phyloP scores from a whole-genome alignment of 2,329 filamentous ascomycete genomes.

The Aspergillus caelatus region DNA sequence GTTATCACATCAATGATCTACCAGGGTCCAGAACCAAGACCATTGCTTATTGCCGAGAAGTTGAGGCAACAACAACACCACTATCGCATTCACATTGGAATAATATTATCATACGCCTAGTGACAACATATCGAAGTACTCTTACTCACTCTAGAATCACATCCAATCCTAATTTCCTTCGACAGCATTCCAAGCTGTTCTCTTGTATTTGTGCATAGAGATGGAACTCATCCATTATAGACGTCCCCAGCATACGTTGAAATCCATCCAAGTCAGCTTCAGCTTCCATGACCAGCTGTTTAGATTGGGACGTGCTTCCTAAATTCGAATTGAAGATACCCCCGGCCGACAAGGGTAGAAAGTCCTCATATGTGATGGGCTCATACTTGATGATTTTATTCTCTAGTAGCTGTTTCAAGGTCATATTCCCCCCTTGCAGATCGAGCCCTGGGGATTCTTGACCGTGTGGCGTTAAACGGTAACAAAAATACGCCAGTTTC shows the following conservation, averaged over 20 bases:
- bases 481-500: slow-evolving; percentile 46
- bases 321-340: slow-evolving; percentile 56
- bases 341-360: slow-evolving; percentile 56
- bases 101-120: not conserved
- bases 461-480: slow-evolving; percentile 25
- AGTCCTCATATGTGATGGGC: slow-evolving; percentile 59
- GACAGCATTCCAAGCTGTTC: slow-evolving; percentile 27
- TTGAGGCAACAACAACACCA: not conserved
- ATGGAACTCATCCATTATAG: slow-evolving; percentile 29
- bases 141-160: not conserved
- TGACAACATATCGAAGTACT: not conserved
- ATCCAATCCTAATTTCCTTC: slow-evolving; percentile 20
- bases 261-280: slow-evolving; percentile 32
- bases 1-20: not conserved
- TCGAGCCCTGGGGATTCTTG: not conserved
- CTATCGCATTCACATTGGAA: not conserved
- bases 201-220: slow-evolving; percentile 30
- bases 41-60: not conserved
- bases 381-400: slow-evolving; percentile 37
- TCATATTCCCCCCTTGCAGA: not conserved
- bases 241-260: slow-evolving; percentile 24
- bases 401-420: slow-evolving; percentile 37
- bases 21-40: too few relatives aligned
- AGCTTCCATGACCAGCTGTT: slow-evolving; percentile 27
- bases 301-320: slow-evolving; percentile 21